Conservation (phyloP, 345 rosid genomes). For the Toxicodendron radicans region DNA sequence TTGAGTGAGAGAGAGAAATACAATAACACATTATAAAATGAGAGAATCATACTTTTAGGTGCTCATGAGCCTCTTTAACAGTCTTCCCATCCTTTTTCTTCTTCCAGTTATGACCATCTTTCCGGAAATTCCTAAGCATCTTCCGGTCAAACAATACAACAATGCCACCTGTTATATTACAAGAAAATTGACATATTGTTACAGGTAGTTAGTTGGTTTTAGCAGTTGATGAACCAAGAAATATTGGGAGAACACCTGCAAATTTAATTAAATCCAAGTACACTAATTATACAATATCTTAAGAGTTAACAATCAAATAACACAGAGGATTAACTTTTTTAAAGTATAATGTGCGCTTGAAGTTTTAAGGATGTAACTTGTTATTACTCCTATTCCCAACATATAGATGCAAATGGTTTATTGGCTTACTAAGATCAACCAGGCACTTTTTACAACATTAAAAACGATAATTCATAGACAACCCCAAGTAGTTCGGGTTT, state of each 20-base stretch:
- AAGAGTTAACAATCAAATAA: neutral
- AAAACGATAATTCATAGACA: neutral
- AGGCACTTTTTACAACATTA: neutral
- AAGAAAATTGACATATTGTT: slow-evolving; percentile 7
- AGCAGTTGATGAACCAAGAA: neutral
- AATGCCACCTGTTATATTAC: slow-evolving; percentile 65
- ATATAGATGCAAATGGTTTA: neutral
- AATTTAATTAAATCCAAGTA: neutral
- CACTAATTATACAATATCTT: neutral
- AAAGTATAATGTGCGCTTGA: neutral
- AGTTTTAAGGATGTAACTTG: neutral
- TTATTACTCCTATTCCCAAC: neutral
- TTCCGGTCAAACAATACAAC: slow-evolving; percentile 83
- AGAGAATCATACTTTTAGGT: slow-evolving; percentile 71
- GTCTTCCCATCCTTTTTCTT: slow-evolving; percentile 99
- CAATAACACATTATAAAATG: slow-evolving; percentile 7
- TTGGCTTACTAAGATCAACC: neutral
- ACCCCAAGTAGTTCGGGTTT: neutral
- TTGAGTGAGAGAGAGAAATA: neutral
- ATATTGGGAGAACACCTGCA: neutral
- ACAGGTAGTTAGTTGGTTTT: neutral
- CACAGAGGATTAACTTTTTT: neutral
- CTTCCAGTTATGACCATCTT: slow-evolving; percentile 99
- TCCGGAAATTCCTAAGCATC: slow-evolving; percentile 96
- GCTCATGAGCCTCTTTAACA: slow-evolving; percentile 98